Conservation (phyloP, 768 basidiomycete genomes). For the Calvatia gigantea region DNA sequence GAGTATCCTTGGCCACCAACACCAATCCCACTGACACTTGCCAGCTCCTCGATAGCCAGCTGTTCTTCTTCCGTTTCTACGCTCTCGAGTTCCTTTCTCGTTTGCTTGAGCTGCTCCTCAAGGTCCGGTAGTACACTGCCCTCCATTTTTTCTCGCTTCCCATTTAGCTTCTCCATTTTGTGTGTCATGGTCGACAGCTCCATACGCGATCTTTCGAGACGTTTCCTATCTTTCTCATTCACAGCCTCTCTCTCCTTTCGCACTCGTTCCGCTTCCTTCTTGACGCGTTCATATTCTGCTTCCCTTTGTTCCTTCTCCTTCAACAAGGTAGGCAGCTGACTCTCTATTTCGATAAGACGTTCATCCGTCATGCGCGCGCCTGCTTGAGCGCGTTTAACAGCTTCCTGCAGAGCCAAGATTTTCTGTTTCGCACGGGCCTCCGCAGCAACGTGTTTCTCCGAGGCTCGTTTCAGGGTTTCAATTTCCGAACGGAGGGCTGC, state of each 20-base stretch:
- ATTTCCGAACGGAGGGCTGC: conserved; percentile 81
- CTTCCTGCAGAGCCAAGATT: conserved; percentile 83
- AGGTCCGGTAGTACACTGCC: conserved; percentile 55
- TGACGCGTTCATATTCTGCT: conserved; percentile 37
- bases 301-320: conserved; percentile 37
- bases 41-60: conserved; percentile 22
- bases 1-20: conserved; percentile 1
- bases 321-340: conserved; percentile 37
- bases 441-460: conserved; percentile 70
- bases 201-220: conserved; percentile 48
- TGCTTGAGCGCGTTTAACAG: conserved; percentile 73
- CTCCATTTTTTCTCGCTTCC: conserved; percentile 68
- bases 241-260: conserved; percentile 31
- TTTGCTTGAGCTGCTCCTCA: conserved; percentile 58
- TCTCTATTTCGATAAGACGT: conserved; percentile 43
- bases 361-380: conserved; percentile 45
- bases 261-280: conserved; percentile 45
- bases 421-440: conserved; percentile 87
- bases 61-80: conserved; percentile 29
- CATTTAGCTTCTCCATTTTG: conserved; percentile 63
- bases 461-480: conserved; percentile 75
- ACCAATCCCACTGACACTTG: conserved; percentile 6
- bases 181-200: conserved; percentile 56
- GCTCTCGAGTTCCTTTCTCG: conserved; percentile 58
- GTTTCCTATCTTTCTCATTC: conserved; percentile 49